phyloP scores from a whole-genome alignment of 129 eudicot genomes.

The Deinandra increscens region DNA sequence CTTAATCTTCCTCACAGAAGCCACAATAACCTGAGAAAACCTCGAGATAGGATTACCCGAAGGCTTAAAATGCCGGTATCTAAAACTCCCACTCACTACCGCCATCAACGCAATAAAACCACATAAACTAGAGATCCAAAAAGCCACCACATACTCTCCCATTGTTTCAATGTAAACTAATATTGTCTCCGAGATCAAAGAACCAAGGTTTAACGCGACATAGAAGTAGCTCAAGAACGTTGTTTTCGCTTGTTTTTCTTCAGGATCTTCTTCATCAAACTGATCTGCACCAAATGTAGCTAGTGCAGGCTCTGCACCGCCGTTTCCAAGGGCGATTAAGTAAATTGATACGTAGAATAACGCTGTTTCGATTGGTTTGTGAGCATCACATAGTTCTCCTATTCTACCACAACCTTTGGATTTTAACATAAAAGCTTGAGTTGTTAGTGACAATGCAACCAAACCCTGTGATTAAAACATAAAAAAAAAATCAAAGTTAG shows the following conservation, averaged over 20 bases:
- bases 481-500: neutral
- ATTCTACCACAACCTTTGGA: conserved; percentile 71
- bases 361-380: conserved; percentile 38
- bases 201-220: conserved; percentile 59
- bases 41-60: conserved; percentile 63
- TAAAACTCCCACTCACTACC: conserved; percentile 43
- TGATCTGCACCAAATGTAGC: conserved; percentile 73
- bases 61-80: conserved; percentile 59
- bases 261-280: conserved; percentile 58
- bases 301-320: conserved; percentile 61
- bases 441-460: conserved; percentile 54
- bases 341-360: conserved; percentile 56
- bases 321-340: conserved; percentile 63
- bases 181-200: conserved; percentile 60
- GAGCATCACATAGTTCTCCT: conserved; percentile 52
- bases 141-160: conserved; percentile 62
- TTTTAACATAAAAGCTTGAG: conserved; percentile 62
- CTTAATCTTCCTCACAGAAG: conserved; percentile 47
- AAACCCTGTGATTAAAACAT: conserved; percentile 48
- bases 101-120: conserved; percentile 48
- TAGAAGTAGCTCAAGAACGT: conserved; percentile 62
- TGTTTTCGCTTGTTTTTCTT: conserved; percentile 51
- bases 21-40: conserved; percentile 58
- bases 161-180: conserved; percentile 58
- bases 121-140: conserved; percentile 58